Evolutionary conservation across 2,329 filamentous ascomycete species (phyloP), one percentile per base, ranked within the genome.

Genomic region (Neofusicoccum laricinum): DNA sequence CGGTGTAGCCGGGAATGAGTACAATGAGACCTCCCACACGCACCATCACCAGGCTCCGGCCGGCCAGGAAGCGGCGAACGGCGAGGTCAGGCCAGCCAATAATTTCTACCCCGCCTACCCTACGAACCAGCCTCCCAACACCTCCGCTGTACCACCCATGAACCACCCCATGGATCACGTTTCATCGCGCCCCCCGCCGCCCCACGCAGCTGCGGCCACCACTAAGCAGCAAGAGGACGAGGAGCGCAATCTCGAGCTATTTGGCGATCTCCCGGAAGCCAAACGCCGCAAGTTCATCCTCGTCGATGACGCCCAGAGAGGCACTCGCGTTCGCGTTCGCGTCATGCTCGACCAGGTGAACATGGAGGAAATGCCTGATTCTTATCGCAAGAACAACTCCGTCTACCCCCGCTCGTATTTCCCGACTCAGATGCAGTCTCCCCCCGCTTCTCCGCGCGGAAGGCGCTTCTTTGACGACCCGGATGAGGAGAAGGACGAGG

Each of bases 281-380:
- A 97, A 96, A 80, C 92, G 92, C 73, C 90, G 94, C 74, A 98
- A 97, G 78, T 98, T 98, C 77, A 97, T 98, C 70, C 86, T 98
- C 10, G 93, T 98, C 32, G 93, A 97, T 69, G 94, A 98, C 76
- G 88, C 87, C 61, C 90, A 93, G 67, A 89, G 92, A 40, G 90
- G 90, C 61, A 89, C 87, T 58, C 87, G 93, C 46, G 88, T 97
- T 1, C 89, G 94, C 15, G 93, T 98, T 50, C 90, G 93, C 67
- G 93, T 97, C 59, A 95, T 91, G 67, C 87, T 99, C n/a, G 92
- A 97, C 73, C 88, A 89, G 49, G 93, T 97, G 70, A 90, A 97
- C 75, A 96, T 95, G 81, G 90, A 93, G 72, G 94, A 98, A 78
- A 96, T 98, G 73, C 94, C 94, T 1, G 94, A 98, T 76, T 95